phyloP scores from a whole-genome alignment of 352 stramenopile genomes.

The Blastocystis sp. region DNA sequence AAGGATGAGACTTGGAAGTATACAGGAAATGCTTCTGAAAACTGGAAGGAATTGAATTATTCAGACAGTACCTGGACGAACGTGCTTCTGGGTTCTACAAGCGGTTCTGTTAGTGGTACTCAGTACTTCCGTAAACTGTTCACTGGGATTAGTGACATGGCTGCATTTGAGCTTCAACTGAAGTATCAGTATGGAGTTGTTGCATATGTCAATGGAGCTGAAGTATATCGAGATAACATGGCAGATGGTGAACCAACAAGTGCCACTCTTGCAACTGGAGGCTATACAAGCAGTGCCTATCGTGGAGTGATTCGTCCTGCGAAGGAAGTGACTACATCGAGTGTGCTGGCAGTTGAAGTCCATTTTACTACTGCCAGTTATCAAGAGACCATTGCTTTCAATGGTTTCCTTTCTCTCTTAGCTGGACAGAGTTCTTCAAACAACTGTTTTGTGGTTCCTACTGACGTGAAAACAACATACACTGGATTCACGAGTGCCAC shows the following conservation, averaged over 20 bases:
- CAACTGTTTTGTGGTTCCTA: background rate
- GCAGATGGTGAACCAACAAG: background rate
- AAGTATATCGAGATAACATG: constrained; percentile 44
- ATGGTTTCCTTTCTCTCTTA: background rate
- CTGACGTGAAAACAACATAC: background rate
- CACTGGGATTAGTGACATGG: background rate
- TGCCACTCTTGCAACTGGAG: background rate
- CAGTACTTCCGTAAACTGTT: constrained; percentile 57
- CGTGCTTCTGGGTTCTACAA: background rate
- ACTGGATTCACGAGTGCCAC: background rate
- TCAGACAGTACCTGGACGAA: background rate
- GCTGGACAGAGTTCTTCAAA: background rate
- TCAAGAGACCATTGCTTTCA: background rate
- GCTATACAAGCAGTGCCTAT: background rate
- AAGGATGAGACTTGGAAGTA: constrained; percentile 17
- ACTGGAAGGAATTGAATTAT: background rate
- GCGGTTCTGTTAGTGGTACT: background rate
- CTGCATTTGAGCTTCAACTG: background rate
- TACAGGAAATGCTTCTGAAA: no score
- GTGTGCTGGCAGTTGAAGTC: constrained; percentile 14
- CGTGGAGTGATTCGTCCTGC: background rate
- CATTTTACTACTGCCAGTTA: background rate
- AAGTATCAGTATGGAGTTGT: constrained; percentile 6
- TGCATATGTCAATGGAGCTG: constrained; percentile 3
- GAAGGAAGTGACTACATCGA: background rate